Evolutionary conservation across 192 early-diverging fungal species (phyloP).

Genomic region (Lunasporangiospora selenospora): DNA sequence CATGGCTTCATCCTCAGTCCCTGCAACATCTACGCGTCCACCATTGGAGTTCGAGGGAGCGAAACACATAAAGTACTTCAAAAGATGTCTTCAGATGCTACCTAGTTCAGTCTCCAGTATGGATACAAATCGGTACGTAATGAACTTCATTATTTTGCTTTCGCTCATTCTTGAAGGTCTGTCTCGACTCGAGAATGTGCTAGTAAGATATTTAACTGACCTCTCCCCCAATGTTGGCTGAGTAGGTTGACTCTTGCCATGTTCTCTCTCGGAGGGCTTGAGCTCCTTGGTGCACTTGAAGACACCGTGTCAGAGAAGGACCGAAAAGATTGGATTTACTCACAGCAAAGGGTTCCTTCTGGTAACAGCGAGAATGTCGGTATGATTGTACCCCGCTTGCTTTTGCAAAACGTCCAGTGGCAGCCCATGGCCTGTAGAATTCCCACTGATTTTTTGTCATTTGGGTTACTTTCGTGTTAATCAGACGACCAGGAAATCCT

Average conservation of each 20-base stretch:
- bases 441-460: too few species aligned
- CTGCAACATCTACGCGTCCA: too few species aligned
- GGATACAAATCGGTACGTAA: conserved; percentile 73
- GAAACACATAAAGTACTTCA: conserved; percentile 78
- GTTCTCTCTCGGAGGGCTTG: conserved; percentile 83
- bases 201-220: not conserved
- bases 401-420: not conserved
- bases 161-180: not conserved
- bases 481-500: conserved; percentile 40
- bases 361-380: conserved; percentile 8
- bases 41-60: conserved; percentile 56
- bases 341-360: conserved; percentile 79
- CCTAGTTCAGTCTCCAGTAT: conserved; percentile 71
- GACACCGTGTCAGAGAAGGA: conserved; percentile 56
- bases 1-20: too few species aligned
- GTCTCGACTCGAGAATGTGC: too few species aligned
- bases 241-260: conserved; percentile 87
- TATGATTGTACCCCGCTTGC: not conserved
- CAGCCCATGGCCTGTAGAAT: too few species aligned
- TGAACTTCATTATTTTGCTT: not conserved
- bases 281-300: conserved; percentile 77
- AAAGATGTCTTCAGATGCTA: conserved; percentile 69
- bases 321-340: conserved; percentile 83
- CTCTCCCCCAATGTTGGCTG: conserved; percentile 13
- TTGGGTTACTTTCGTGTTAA: too few species aligned